A percentile compares a stretch with the other conserved stretches of the same genome.
phyloP scores from a whole-genome alignment of 768 basidiomycete genomes.

The Pholiota molesta region DNA sequence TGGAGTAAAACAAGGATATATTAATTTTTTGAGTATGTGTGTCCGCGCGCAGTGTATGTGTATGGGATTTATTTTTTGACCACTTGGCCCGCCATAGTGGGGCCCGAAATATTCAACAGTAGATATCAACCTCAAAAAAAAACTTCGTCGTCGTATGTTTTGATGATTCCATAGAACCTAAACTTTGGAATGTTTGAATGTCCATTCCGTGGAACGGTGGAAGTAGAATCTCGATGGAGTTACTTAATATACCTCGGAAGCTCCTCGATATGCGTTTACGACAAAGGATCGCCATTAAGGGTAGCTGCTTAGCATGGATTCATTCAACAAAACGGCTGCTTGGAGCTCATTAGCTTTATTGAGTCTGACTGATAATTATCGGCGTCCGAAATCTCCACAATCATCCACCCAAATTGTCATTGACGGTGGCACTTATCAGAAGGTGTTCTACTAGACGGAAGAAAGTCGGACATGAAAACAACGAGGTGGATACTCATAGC shows the following conservation, averaged over 20 bases:
- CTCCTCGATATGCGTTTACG: not conserved
- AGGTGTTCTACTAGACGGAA: constrained; percentile 8
- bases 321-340: not conserved
- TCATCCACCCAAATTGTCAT: constrained; percentile 1
- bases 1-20: no score
- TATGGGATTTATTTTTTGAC: no score
- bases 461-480: constrained; percentile 16
- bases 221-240: not conserved
- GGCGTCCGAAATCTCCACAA: constrained; percentile 4
- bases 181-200: not conserved
- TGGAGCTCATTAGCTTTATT: not conserved
- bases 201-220: not conserved
- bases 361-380: constrained; percentile 1
- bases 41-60: no score
- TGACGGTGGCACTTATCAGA: constrained; percentile 3
- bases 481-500: not conserved
- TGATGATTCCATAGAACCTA: not conserved
- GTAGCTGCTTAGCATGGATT: not conserved
- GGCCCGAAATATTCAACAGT: not conserved
- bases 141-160: not conserved
- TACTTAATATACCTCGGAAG: not conserved
- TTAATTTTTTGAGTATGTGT: no score
- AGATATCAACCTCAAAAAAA: not conserved
- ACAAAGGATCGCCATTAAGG: not conserved
- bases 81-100: no score